Percentiles rank a stretch among this genome's conserved stretches.
Conservation (phyloP, 108 stramenopile genomes). For the Chaetoceros tenuissimus region DNA sequence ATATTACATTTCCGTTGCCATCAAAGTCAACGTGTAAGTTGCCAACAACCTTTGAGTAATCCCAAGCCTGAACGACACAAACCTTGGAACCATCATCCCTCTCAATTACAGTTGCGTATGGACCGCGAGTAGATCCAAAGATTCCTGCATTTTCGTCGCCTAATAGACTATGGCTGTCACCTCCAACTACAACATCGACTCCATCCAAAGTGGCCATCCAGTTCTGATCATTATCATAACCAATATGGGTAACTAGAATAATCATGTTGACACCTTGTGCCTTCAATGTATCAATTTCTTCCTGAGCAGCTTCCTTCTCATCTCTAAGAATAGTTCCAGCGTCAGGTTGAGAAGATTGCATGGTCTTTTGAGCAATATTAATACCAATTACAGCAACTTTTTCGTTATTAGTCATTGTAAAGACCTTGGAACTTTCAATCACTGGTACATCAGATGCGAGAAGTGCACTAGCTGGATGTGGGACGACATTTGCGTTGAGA, state of each 20-base stretch:
- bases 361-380: slow-evolving; percentile 14
- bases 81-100: slow-evolving; percentile 6
- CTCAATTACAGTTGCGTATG: slow-evolving; percentile 19
- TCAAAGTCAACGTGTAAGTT: slow-evolving; percentile 26
- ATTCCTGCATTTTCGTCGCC: slow-evolving; percentile 13
- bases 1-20: slow-evolving; percentile 25
- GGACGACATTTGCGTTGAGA: neutral
- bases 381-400: slow-evolving; percentile 34
- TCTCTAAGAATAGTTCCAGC: slow-evolving; percentile 29
- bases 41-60: slow-evolving; percentile 29
- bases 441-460: neutral
- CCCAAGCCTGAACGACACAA: slow-evolving; percentile 46
- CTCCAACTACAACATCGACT: slow-evolving; percentile 50
- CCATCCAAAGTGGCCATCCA: slow-evolving; percentile 28
- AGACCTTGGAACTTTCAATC: neutral
- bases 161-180: slow-evolving; percentile 36
- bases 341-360: slow-evolving; percentile 24
- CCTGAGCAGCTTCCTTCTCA: slow-evolving; percentile 22
- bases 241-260: slow-evolving; percentile 35
- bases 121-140: slow-evolving; percentile 6
- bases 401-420: slow-evolving; percentile 16
- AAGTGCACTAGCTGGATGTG: neutral
- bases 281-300: slow-evolving; percentile 20
- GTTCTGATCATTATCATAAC: slow-evolving; percentile 25
- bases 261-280: slow-evolving; percentile 41